Base-by-base conservation (phyloP, 2,329 filamentous ascomycete species). In the Neofusicoccum parvum region DNA sequence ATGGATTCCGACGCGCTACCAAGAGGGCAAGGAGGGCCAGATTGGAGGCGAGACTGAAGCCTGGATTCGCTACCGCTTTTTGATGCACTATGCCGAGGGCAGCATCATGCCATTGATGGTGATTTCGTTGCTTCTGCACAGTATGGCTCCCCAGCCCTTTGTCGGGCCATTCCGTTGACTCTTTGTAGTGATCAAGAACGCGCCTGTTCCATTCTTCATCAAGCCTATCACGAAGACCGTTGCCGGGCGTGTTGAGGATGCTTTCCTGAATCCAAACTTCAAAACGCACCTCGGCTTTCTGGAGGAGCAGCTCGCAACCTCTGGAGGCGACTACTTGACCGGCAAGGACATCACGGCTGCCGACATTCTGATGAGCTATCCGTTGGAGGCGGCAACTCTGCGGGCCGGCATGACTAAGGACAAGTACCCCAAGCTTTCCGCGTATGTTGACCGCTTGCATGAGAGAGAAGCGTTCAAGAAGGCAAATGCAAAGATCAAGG, bases 31-130 rank as follows among this genome's bases (percentile, higher is more conserved):
- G 65, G 85, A 88, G 54, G 84, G 82, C 3, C 74, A 83, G 36
- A 74, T 87, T 14, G 85, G 85, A 6, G 84, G 79, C 3, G 87
- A 89, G 76, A 86, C 81, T 0, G 86, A 88, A 70, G 79, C 81
- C 67, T 89, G 85, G 84, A 73, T 87, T 72, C 80, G 86, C 48
- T 87, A 88, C 72, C 80, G 83, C 73, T 91, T 92, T 74, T 87
- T 87, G 70, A 86, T 97, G 83, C 90, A 97, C 75, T 97, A 94
- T 77, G 84, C 87, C 5, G 94, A 97, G 79, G 94, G 94, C 11
- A 92, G 87, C 67, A 79, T 97, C 67, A 95, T 96, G 89, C 85
- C 87, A 0, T 81, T 88, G 54, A 76, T 95, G 68, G 78, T 94
- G 0, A 78, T 92, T 67, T 80, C 83, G 14, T 74, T 95, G 15